Evolutionary conservation across 208 protist species (phyloP).

Genomic region (Herpetomonas muscarum): DNA sequence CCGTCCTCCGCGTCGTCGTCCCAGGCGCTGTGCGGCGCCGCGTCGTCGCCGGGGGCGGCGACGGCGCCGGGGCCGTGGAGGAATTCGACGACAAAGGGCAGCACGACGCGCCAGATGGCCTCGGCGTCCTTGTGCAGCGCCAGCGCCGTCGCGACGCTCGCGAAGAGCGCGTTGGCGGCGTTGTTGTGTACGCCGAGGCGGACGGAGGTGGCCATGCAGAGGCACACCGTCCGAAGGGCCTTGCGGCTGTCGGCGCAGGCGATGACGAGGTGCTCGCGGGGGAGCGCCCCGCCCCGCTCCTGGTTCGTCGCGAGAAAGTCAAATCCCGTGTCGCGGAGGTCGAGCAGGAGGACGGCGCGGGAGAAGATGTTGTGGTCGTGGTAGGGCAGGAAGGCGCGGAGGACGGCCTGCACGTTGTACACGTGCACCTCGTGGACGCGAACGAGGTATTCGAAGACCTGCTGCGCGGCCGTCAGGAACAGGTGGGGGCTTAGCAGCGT

Average conservation of each 20-base stretch:
- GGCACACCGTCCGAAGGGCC: conserved; percentile 62
- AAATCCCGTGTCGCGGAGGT: conserved; percentile 83
- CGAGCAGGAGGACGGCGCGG: conserved; percentile 67
- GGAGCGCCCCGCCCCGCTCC: conserved; percentile 66
- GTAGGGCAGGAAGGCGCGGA: conserved; percentile 78
- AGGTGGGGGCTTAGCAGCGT: conserved; percentile 80
- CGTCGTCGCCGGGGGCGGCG: conserved; percentile 15
- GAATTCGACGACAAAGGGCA: conserved; percentile 77
- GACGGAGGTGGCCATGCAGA: conserved; percentile 42
- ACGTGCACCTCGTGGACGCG: conserved; percentile 83
- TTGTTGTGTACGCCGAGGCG: conserved; percentile 50
- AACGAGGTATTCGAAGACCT: conserved; percentile 85
- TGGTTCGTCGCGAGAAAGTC: conserved; percentile 80
- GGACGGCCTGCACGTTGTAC: conserved; percentile 67
- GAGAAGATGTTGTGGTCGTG: conserved; percentile 87
- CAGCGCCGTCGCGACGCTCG: conserved; percentile 56
- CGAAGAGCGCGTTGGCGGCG: conserved; percentile 79
- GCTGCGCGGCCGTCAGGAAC: conserved; percentile 79
- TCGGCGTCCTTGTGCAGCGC: conserved; percentile 54
- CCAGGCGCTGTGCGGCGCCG: conserved; percentile 10
- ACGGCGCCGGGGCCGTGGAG: conserved; percentile 26
- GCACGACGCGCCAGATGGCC: conserved; percentile 62
- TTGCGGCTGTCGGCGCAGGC: conserved; percentile 73
- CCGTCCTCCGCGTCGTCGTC: conserved; percentile 6
- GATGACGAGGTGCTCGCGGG: conserved; percentile 65